Evolutionary conservation across 2,329 filamentous ascomycete species (phyloP), one percentile per base, ranked within the genome.

Genomic region (Pezicula radicicola): DNA sequence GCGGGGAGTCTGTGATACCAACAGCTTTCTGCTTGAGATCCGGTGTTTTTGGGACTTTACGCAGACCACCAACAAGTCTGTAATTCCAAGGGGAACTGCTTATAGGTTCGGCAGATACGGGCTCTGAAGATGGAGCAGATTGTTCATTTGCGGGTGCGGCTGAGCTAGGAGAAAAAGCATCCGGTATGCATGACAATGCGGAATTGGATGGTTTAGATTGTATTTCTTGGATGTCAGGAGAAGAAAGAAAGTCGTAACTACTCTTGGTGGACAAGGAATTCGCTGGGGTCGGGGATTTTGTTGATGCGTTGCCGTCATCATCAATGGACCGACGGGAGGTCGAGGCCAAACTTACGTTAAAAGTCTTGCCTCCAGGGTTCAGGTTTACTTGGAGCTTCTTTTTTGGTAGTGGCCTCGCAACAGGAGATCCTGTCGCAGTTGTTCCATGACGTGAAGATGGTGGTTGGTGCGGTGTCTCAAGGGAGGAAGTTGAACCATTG

Each of bases 11-110:
- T 21, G 51, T 42, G 13, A 49, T 48, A 21, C 50, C 53, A 27
- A 50, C 28, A 47, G 51, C 53, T 51, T 60, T 65, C 39, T 62
- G 58, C 55, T 66, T 66, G 39, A 59, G 55, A 50, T 68, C 63
- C 57, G 65, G 66, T 52, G 63, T 68, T 51, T 63, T 63, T 37
- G 65, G 62, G 28, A 68, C 66, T 55, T 68, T 67, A 35, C 66
- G 63, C 49, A 68, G 58, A 48, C 66, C 66, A 46, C 66, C 66
- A 13, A 65, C 61, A 36, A 68, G 58, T 44, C 62, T 53, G 56
- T 65, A 68, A 48, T 67, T 64, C 59, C 60, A 63, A 44, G 65
- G 65, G 28, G 65, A 63, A 45, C 45, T 57, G 53, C 48, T 62
- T 56, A 62, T 65, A 65, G 56, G 61, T 63, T 66, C 60, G 42